phyloP scores from a whole-genome alignment of 495 filamentous ascomycete genomes.

The Aspergillus conjunctus region DNA sequence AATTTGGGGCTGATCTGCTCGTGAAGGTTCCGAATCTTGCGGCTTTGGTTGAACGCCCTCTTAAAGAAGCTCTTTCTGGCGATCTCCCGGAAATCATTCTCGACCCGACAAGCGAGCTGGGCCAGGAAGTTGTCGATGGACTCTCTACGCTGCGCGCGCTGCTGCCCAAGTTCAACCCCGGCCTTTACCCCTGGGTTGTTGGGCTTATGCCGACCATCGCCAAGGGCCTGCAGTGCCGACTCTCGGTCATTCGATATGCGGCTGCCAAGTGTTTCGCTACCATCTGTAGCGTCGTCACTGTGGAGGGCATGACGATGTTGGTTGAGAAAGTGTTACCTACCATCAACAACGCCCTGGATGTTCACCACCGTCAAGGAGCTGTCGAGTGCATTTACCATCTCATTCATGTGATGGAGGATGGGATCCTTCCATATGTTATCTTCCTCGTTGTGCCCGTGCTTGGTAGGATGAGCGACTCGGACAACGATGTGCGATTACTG shows the following conservation, averaged over 20 bases:
- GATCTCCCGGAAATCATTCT: conserved; percentile 70
- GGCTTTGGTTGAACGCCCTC: conserved; percentile 75
- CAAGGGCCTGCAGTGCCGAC: conserved; percentile 78
- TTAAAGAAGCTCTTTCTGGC: conserved; percentile 71
- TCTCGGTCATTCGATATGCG: conserved; percentile 92
- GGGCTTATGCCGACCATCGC: conserved; percentile 82
- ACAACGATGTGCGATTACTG: conserved; percentile 90
- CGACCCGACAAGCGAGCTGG: conserved; percentile 68
- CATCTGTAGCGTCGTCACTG: conserved; percentile 91
- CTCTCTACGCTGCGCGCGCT: conserved; percentile 91
- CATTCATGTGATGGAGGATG: conserved; percentile 97
- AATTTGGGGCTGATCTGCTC: conserved; percentile 76
- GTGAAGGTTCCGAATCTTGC: conserved; percentile 78
- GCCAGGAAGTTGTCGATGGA: conserved; percentile 90
- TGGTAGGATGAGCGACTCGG: conserved; percentile 98
- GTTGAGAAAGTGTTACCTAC: conserved; percentile 91
- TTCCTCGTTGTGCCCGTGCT: conserved; percentile 98
- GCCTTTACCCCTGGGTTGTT: conserved; percentile 75
- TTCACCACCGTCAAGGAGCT: conserved; percentile 85
- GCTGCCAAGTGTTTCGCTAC: conserved; percentile 98
- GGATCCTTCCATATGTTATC: conserved; percentile 95
- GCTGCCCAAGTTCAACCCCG: conserved; percentile 75
- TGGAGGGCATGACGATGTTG: conserved; percentile 92
- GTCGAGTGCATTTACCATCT: conserved; percentile 94
- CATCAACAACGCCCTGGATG: conserved; percentile 83